phyloP scores from a whole-genome alignment of 352 stramenopile genomes.

The Peronospora destructor region DNA sequence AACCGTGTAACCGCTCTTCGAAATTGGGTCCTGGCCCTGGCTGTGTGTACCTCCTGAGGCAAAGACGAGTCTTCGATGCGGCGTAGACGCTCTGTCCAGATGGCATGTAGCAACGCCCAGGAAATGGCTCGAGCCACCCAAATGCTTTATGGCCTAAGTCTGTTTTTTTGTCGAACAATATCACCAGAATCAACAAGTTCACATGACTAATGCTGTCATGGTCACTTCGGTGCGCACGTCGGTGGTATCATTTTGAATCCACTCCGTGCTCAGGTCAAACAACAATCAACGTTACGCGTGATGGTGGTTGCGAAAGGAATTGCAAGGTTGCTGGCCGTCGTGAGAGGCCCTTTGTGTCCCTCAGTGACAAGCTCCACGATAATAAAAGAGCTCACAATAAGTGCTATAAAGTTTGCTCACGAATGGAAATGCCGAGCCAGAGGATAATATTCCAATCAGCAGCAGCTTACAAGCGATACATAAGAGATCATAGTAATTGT shows the following conservation, averaged over 20 bases:
- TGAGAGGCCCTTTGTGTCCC: constrained; percentile 57
- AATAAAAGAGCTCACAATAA: constrained; percentile 58
- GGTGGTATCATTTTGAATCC: constrained; percentile 44
- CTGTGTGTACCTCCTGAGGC: no score
- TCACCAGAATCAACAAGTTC: constrained; percentile 42
- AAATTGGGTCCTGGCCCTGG: no score
- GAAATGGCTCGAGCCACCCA: constrained; percentile 47
- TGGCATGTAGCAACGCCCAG: constrained; percentile 39
- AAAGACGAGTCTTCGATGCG: no score
- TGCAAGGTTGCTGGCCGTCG: constrained; percentile 51
- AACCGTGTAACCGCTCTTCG: no score
- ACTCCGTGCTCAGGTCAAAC: constrained; percentile 39
- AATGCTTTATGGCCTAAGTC: constrained; percentile 50
- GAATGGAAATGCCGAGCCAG: no score
- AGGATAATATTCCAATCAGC: no score
- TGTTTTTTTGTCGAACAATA: constrained; percentile 61
- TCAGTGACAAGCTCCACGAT: constrained; percentile 49
- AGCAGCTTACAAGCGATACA: no score
- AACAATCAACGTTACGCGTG: constrained; percentile 37
- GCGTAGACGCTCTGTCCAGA: no score
- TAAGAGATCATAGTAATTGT: no score
- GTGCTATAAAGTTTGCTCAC: no score
- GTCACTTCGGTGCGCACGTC: constrained; percentile 40
- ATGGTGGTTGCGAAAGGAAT: constrained; percentile 40
- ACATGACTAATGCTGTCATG: constrained; percentile 61